A percentile compares a stretch with the other conserved stretches of the same genome.
phyloP scores from a whole-genome alignment of 2,329 filamentous ascomycete species.

The Trichophyton equinum region DNA sequence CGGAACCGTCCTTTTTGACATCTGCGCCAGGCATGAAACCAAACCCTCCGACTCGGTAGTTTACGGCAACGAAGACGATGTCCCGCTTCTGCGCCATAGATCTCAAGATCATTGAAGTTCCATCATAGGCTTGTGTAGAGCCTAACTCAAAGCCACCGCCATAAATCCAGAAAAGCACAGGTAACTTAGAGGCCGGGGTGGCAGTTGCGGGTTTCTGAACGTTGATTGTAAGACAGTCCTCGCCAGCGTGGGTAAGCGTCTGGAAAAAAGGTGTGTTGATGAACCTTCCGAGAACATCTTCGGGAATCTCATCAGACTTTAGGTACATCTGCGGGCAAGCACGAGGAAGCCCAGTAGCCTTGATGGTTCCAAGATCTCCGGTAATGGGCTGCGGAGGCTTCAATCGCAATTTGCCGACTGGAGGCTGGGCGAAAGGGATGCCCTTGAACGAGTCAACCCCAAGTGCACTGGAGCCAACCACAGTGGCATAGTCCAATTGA shows the following conservation, averaged over 20 bases:
- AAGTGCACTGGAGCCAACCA: conserved; percentile 36
- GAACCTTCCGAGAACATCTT: conserved; percentile 39
- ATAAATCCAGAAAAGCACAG: conserved; percentile 60
- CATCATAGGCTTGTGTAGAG: conserved; percentile 35
- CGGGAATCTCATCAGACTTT: conserved; percentile 36
- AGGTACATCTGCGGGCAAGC: conserved; percentile 63
- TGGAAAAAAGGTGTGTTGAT: conserved; percentile 48
- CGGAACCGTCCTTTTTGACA: conserved; percentile 51
- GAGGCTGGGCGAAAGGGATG: conserved; percentile 63
- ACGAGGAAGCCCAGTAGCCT: conserved; percentile 45
- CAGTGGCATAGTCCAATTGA: conserved; percentile 33
- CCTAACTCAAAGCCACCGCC: conserved; percentile 44
- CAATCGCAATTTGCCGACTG: conserved; percentile 53
- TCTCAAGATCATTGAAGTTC: conserved; percentile 20
- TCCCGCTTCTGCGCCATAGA: conserved; percentile 44
- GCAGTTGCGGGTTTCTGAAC: conserved; percentile 49
- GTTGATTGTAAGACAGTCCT: conserved; percentile 53
- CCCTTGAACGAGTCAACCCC: conserved; percentile 57
- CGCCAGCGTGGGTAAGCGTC: conserved; percentile 40
- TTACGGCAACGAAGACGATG: conserved; percentile 63
- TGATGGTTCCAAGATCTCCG: conserved; percentile 45
- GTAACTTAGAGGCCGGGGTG: conserved; percentile 41
- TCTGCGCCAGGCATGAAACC: conserved; percentile 61
- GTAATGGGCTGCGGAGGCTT: conserved; percentile 53
- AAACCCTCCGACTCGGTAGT: conserved; percentile 64